Evolutionary conservation across 306 rosid genomes (phyloP), one percentile per base, ranked within the genome.

Genomic region (Gastrolobium villosum): DNA sequence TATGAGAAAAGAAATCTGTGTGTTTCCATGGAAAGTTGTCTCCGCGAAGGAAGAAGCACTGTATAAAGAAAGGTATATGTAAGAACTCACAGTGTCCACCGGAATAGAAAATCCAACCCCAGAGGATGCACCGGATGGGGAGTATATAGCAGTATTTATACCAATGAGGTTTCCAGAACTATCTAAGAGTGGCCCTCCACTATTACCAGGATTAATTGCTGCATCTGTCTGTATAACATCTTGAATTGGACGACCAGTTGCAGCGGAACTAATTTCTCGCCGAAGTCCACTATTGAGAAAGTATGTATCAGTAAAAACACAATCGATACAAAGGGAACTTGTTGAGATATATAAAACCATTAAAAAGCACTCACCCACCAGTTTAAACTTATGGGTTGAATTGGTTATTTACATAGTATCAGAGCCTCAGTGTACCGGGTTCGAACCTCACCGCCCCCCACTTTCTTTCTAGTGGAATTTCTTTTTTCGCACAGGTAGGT

Each of bases 191-290:
- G 99, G 99, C 10, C 99, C 99, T 61, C 99, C 99, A 76, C 99
- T 96, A 75, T 96, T 96, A 30, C 99, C 99, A 2, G 99, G 99
- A 81, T 96, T 96, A 83, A 96, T 96, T 54, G 99, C 99, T 81
- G 99, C 99, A 89, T 93, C 99, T n/a, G 97, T 96, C 87, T 96
- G 99, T 75, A 96, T 96, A 60, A 96, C 99, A 78, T 96, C 99
- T 87, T 96, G 99, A 79, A 96, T 96, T 26, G 97, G 99, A 81
- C 98, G 93, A 32, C 99, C 99, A 26, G 98, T 96, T 54, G 99
- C 99, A 48, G 99, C 99, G 48, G 99, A 96, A 85, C 99, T 96
- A 77, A 96, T 96, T 86, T 96, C 99, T 87, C 99, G 87, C 67
- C 99, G 87, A 77, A 96, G 97, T 73, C 98, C 98, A 87, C 99